Conservation (phyloP, 805 yeast species). For the Hanseniaspora clermontiae region DNA sequence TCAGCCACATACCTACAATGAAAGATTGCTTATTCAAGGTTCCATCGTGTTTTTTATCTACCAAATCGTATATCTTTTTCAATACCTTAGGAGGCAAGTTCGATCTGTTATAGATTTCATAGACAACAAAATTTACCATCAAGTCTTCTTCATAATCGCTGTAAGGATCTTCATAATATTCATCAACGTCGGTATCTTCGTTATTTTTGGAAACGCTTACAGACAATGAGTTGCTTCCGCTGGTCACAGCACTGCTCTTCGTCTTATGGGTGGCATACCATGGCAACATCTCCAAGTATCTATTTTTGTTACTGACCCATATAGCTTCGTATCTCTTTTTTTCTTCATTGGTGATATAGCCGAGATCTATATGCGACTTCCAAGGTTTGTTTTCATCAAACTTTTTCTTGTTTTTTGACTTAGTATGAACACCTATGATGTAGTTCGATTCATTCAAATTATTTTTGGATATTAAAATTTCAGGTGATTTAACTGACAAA, state of each 20-base stretch:
- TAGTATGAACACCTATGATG: conserved; percentile 4
- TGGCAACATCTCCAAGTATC: conserved; percentile 34
- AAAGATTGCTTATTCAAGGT: conserved; percentile 69
- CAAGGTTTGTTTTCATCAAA: conserved; percentile 89
- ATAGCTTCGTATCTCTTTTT: conserved; percentile 83
- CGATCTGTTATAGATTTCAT: conserved; percentile 71
- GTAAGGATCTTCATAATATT: conserved; percentile 15
- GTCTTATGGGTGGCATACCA: conserved; percentile 14
- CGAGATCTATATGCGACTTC: conserved; percentile 65
- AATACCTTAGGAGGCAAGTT: conserved; percentile 51
- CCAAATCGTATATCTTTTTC: conserved; percentile 56
- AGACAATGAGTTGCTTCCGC: neutral
- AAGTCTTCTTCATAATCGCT: conserved; percentile 25
- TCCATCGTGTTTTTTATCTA: conserved; percentile 57
- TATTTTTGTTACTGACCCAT: conserved; percentile 81
- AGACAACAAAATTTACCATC: conserved; percentile 41
- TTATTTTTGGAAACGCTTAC: neutral
- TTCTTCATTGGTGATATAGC: conserved; percentile 47
- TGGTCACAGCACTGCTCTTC: neutral
- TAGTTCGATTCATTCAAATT: neutral
- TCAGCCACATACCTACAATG: conserved; percentile 94
- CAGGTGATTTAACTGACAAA: neutral
- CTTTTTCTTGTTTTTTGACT: conserved; percentile 24
- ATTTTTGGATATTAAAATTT: neutral
- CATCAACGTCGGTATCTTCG: neutral